These are phyloP conservation scores for Eragrostis curvula DNA, from an alignment of 176 grass and related monocot species.

Conservation along the genomic window DNA sequence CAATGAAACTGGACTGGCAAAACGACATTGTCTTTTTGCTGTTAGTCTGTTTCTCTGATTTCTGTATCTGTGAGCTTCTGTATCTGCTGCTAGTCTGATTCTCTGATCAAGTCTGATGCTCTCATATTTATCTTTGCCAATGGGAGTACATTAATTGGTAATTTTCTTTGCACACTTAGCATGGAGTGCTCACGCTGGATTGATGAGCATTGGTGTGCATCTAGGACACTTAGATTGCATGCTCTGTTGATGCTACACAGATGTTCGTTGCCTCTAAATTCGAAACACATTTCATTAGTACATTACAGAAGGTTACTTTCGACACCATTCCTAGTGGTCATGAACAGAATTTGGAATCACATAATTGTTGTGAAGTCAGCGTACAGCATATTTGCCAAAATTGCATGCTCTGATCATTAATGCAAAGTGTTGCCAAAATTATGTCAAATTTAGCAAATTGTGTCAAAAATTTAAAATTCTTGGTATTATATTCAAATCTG, in stretches of 20 bases:
- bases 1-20: not conserved
- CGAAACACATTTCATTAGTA: not conserved
- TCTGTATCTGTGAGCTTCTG: too few species aligned
- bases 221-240: not conserved
- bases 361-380: conserved; percentile 41
- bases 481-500: too few species aligned
- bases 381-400: not conserved
- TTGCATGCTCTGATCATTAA: too few species aligned
- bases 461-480: too few species aligned
- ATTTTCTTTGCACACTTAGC: not conserved
- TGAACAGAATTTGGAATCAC: conserved; percentile 40
- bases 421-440: too few species aligned
- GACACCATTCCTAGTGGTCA: conserved; percentile 37
- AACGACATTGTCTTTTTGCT: not conserved
- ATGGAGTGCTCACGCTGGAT: not conserved
- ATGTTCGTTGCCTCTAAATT: not conserved
- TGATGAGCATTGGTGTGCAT: not conserved
- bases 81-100: too few species aligned
- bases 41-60: too few species aligned
- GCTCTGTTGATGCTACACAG: conserved; percentile 9
- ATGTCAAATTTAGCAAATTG: too few species aligned
- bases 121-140: not conserved
- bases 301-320: conserved; percentile 24
- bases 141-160: not conserved
- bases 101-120: not conserved